phyloP scores from a whole-genome alignment of 768 basidiomycete genomes.

The Boletus huronensis region DNA sequence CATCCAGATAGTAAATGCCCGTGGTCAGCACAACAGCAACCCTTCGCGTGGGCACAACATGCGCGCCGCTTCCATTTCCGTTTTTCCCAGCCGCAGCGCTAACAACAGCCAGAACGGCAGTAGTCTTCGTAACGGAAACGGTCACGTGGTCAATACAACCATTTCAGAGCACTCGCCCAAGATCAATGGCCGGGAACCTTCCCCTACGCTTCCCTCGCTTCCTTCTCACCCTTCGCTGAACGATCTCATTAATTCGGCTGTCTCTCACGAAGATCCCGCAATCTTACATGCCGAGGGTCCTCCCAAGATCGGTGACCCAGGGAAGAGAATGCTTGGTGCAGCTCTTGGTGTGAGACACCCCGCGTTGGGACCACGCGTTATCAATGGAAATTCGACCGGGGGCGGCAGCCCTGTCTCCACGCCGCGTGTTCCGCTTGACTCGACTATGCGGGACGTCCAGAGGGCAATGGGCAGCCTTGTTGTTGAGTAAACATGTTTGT shows the following conservation, averaged over 20 bases:
- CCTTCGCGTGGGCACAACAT: slow-evolving; percentile 69
- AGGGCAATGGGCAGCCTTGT: slow-evolving; percentile 75
- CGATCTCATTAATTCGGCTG: slow-evolving; percentile 74
- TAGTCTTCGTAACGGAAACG: slow-evolving; percentile 28
- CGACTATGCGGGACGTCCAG: slow-evolving; percentile 63
- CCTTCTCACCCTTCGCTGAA: slow-evolving; percentile 84
- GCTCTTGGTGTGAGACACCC: slow-evolving; percentile 84
- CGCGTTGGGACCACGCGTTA: slow-evolving; percentile 57
- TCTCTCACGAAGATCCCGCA: slow-evolving; percentile 59
- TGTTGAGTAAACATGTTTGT: slow-evolving; percentile 51
- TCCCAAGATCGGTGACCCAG: slow-evolving; percentile 86
- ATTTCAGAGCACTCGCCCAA: slow-evolving; percentile 50
- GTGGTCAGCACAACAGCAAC: slow-evolving; percentile 57
- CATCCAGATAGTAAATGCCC: slow-evolving; percentile 79
- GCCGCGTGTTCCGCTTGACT: slow-evolving; percentile 44
- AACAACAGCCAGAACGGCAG: slow-evolving; percentile 37
- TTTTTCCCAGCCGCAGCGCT: slow-evolving; percentile 52
- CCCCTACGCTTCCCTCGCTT: slow-evolving; percentile 76
- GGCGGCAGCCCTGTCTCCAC: slow-evolving; percentile 27
- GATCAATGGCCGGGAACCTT: slow-evolving; percentile 61
- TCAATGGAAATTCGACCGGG: slow-evolving; percentile 39
- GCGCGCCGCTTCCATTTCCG: slow-evolving; percentile 65
- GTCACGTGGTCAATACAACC: slow-evolving; percentile 38
- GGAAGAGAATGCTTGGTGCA: slow-evolving; percentile 84
- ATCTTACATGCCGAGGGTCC: slow-evolving; percentile 52